These are phyloP conservation scores for Dorcoceras hygrometricum DNA, from an alignment of 257 asterid genomes.

Conservation along the genomic window DNA sequence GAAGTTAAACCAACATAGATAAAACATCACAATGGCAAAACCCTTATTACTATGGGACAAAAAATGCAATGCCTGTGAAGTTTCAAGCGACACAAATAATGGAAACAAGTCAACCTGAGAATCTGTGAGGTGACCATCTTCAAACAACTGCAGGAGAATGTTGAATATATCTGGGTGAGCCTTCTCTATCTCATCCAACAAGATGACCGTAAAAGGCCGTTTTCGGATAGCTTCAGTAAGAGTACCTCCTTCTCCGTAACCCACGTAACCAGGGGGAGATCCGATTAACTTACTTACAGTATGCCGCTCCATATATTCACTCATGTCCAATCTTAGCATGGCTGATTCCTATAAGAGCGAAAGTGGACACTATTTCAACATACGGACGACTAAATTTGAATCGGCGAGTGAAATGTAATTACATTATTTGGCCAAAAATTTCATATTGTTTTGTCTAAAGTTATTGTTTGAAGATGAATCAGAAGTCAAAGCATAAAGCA, in stretches of 20 bases:
- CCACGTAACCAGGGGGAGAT: slow-evolving; percentile 97
- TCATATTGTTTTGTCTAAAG: not conserved
- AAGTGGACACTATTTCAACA: slow-evolving; percentile 21
- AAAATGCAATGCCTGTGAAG: not conserved
- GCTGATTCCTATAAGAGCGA: slow-evolving; percentile 62
- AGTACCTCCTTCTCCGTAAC: slow-evolving; percentile 93
- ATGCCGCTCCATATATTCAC: slow-evolving; percentile 98
- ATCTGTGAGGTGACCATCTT: slow-evolving; percentile 96
- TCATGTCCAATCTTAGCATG: slow-evolving; percentile 97
- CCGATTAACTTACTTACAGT: slow-evolving; percentile 98
- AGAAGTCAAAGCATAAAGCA: not conserved
- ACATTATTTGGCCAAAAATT: not conserved
- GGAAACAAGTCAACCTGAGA: slow-evolving; percentile 65
- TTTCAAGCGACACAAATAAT: slow-evolving; percentile 17
- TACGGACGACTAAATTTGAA: not conserved
- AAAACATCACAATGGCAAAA: not conserved
- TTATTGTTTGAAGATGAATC: slow-evolving; percentile 17
- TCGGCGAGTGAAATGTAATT: not conserved
- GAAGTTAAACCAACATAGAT: not conserved
- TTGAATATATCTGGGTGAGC: slow-evolving; percentile 97
- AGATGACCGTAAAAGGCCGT: slow-evolving; percentile 85
- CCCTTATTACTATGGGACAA: not conserved
- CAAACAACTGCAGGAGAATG: slow-evolving; percentile 91
- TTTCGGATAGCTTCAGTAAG: slow-evolving; percentile 95
- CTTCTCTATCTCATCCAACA: slow-evolving; percentile 95